Evolutionary conservation across 1,139 yeast species (phyloP), one percentile per base, ranked within the genome.

Genomic region (Sugiyamaella pinicola): DNA sequence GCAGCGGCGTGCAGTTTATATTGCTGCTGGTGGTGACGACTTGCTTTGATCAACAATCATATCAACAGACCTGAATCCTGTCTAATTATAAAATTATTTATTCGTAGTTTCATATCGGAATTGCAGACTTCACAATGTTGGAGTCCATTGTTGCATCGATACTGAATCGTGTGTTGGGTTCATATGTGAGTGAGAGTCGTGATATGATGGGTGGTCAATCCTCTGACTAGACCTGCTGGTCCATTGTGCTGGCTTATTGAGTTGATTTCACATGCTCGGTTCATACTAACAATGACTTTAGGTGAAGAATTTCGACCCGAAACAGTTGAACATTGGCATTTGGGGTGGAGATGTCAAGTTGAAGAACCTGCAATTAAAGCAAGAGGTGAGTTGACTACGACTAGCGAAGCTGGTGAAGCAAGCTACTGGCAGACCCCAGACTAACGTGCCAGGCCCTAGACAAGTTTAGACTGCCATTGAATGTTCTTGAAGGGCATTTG

Each of bases 331-430:
- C 64, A 91, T 93, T 54, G 99, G 98, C 2, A 91, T 95, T 40
- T 91, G 99, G 96, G 83, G 93, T 64, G 99, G 99, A 28, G 98
- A 93, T 75, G 99, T 91, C 45, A 89, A 88, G 67, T 75, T 95
- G 50, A 78, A 78, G 58, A 84, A 91, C 67, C 76, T 95, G 58
- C 79, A 85, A 58, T 75, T 95, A 55, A 88, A 88, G 70, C 80
- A 83, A 57, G 91, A 85, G 65, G 75, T 71, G 58, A 45, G 71
- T 58, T 17, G 24, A n/a, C n/a, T n/a, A n/a, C n/a, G n/a, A n/a
- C n/a, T n/a, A n/a, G n/a, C n/a, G n/a, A n/a, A n/a, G n/a, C n/a
- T n/a, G n/a, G n/a, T n/a, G n/a, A 26, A 26, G 31, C 4, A 10
- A 26, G 12, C n/a, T 26, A 4, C 31, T 26, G 31, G 31, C 31